Percentiles rank a stretch among this genome's conserved stretches.
These are phyloP conservation scores for Vicia faba DNA, from an alignment of 306 rosid genomes.

Conservation along the genomic window DNA sequence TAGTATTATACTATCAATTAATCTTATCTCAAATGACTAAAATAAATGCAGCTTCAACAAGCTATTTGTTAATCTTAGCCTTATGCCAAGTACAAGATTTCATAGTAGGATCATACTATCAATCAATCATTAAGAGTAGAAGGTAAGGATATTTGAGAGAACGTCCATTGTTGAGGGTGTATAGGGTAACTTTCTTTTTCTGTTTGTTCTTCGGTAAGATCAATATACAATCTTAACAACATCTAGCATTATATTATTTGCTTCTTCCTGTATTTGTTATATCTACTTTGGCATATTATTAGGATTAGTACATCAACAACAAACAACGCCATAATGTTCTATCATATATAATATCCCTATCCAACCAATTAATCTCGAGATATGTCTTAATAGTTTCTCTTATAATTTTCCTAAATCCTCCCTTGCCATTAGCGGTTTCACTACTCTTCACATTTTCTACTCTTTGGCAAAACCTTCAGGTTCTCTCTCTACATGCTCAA, in stretches of 20 bases:
- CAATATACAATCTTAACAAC: conserved; percentile 4
- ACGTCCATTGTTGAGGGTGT: not conserved
- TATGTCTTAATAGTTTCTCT: too few species aligned
- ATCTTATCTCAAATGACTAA: conserved; percentile 4
- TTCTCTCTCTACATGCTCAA: too few species aligned
- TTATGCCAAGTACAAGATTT: conserved; percentile 6
- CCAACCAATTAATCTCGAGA: too few species aligned
- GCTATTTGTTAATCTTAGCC: not conserved
- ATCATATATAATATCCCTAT: too few species aligned
- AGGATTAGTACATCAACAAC: too few species aligned
- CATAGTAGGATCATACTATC: not conserved
- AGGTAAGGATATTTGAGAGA: not conserved
- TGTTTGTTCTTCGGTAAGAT: conserved; percentile 15
- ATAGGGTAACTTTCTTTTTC: not conserved
- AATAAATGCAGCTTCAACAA: conserved; percentile 12
- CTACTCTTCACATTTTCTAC: too few species aligned
- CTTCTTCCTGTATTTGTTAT: conserved; percentile 1
- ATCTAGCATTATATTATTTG: not conserved
- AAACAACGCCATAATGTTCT: too few species aligned
- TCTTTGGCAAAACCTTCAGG: too few species aligned
- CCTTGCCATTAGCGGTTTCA: too few species aligned
- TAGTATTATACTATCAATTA: conserved; percentile 13
- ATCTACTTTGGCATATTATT: too few species aligned
- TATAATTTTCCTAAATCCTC: too few species aligned
- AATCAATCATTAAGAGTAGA: too few species aligned